Evolutionary conservation across 2,329 filamentous ascomycete species (phyloP), one percentile per base, ranked within the genome.

Genomic region (Tricladium varicosporioides): DNA sequence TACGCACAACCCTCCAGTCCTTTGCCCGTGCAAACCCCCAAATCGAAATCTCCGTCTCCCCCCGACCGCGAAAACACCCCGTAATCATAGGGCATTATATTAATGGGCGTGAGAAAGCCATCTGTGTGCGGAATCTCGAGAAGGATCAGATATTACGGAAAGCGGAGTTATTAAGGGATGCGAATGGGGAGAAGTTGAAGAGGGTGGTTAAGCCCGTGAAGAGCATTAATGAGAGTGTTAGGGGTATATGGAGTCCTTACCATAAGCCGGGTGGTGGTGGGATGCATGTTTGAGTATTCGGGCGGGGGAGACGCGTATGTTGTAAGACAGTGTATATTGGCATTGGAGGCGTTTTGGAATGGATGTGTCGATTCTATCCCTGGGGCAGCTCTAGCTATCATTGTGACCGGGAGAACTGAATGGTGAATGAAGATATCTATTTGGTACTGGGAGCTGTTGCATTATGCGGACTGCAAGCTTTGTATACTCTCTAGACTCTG

Each of bases 41-140:
- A 73, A 86, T 97, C 79, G 92, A 97, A 77, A 91, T 99, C 76
- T 85, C 85, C 69, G 85, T 99, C 59, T 95, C 92, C 42, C 94
- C 93, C 15, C 87, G 92, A 65, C 93, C 92, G n/a, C 80, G 86
- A 66, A 89, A 89, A 71, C 93, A 97, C 75, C 94, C 94, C 40
- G 84, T 96, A 61, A 85, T 99, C 67, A 85, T 88, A 67, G 94
- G 91, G 57, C 83, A 91, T 74, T 99, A 96, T 76, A 91, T 97
- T 79, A 97, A 97, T 73, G 92, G 93, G 61, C 82, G 85, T 27
- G 81, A 88, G 61, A 94, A 94, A 73, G 83, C 91, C 9, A 84
- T 97, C 52, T 97, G 92, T 73, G 92, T 97, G 56, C 84, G 88
- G 66, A 97, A 96, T 68, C 74, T 97, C 70, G 86, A 92, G 65